Evolutionary conservation across 345 rosid genomes (phyloP).

Genomic region (Heritiera littoralis): DNA sequence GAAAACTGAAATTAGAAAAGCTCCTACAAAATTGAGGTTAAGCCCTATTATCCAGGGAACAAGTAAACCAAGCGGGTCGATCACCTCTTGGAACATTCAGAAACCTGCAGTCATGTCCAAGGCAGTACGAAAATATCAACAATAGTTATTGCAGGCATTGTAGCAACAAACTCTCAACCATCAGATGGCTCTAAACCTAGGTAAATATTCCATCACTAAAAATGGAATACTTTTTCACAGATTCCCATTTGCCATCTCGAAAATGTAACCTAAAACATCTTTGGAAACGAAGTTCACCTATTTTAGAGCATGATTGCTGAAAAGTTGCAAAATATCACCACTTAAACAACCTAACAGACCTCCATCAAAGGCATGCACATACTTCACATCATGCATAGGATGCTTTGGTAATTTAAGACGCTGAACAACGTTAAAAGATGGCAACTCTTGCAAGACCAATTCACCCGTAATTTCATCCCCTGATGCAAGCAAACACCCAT

Average conservation of each 20-base stretch:
- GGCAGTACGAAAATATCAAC: no score
- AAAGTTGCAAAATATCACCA: conserved; percentile 61
- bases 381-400: conserved; percentile 67
- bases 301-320: conserved; percentile 32
- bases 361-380: conserved; percentile 24
- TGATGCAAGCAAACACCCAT: conserved; percentile 49
- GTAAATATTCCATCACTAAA: background rate
- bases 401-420: conserved; percentile 44
- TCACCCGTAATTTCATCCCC: conserved; percentile 62
- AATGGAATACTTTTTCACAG: background rate
- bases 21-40: background rate
- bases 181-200: background rate
- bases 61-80: background rate
- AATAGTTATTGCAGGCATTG: background rate
- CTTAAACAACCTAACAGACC: conserved; percentile 67
- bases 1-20: background rate
- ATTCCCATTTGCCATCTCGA: background rate
- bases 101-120: background rate
- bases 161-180: background rate
- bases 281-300: conserved; percentile 11
- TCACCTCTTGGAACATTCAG: background rate
- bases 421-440: conserved; percentile 36
- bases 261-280: background rate
- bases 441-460: conserved; percentile 67
- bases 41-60: background rate